phyloP scores from a whole-genome alignment of 805 yeast species.

The Kuraishia ogatae region DNA sequence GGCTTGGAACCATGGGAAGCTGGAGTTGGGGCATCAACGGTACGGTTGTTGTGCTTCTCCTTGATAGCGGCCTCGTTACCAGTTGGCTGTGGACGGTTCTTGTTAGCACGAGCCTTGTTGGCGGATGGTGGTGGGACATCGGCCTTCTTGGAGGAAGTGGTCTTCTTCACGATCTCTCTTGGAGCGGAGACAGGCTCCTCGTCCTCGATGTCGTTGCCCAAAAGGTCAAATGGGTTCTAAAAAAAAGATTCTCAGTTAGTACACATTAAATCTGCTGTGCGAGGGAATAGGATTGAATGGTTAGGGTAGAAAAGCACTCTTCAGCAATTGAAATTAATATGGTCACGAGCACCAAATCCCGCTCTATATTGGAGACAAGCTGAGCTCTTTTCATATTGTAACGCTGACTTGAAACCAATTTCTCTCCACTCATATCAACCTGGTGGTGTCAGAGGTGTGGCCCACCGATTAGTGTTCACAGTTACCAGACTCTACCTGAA shows the following conservation, averaged over 20 bases:
- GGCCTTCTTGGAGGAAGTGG: conserved; percentile 78
- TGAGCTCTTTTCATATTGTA: too few species aligned
- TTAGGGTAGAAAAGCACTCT: background rate
- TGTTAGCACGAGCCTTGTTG: conserved; percentile 71
- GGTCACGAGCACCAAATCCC: too few species aligned
- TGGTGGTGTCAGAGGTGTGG: too few species aligned
- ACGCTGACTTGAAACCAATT: too few species aligned
- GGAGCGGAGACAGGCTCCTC: conserved; percentile 50
- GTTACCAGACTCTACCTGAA: background rate
- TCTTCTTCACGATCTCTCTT: conserved; percentile 73
- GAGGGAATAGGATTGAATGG: background rate
- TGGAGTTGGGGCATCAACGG: conserved; percentile 45
- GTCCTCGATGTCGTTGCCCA: conserved; percentile 88
- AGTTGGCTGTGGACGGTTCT: conserved; percentile 57
- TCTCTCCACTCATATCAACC: too few species aligned
- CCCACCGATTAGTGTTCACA: background rate
- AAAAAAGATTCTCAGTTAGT: background rate
- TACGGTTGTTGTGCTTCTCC: conserved; percentile 64
- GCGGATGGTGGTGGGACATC: conserved; percentile 79
- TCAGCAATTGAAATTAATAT: too few species aligned
- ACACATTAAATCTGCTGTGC: too few species aligned
- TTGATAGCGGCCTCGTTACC: conserved; percentile 88
- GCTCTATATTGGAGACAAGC: too few species aligned
- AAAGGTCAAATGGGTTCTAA: conserved; percentile 73
- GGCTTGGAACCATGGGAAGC: conserved; percentile 41